Evolutionary conservation across 805 yeast species (phyloP).

Genomic region (Yamadazyma sp.): DNA sequence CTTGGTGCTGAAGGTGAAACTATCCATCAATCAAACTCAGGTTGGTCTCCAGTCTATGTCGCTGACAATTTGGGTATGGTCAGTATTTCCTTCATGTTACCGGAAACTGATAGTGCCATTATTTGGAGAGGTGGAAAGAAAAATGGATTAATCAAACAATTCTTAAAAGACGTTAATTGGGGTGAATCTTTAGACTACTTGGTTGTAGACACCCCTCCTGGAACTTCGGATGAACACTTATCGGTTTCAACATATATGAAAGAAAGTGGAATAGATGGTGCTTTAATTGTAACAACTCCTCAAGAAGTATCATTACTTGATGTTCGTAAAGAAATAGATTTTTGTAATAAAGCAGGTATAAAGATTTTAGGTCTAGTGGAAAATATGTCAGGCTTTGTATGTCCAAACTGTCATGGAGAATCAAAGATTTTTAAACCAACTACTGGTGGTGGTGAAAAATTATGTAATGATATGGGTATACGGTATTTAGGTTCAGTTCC

Average conservation of each 20-base stretch:
- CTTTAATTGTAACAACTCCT: conserved; percentile 91
- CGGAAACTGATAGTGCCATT: conserved; percentile 87
- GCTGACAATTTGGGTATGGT: conserved; percentile 93
- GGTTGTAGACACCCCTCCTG: conserved; percentile 96
- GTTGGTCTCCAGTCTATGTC: conserved; percentile 96
- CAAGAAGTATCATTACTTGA: conserved; percentile 95
- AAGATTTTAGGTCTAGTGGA: conserved; percentile 87
- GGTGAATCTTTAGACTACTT: conserved; percentile 76
- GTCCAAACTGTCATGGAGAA: conserved; percentile 90
- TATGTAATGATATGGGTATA: conserved; percentile 75
- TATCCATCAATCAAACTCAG: conserved; percentile 84
- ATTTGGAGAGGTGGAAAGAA: conserved; percentile 99
- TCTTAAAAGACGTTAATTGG: conserved; percentile 94
- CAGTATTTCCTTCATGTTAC: conserved; percentile 94
- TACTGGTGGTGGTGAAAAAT: conserved; percentile 90
- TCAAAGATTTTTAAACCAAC: conserved; percentile 90
- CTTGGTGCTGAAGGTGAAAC: conserved; percentile 85
- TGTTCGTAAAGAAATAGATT: conserved; percentile 93
- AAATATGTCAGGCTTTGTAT: conserved; percentile 97
- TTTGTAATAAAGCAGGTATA: conserved; percentile 88
- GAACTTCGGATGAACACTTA: conserved; percentile 96
- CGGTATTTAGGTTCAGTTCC: conserved; percentile 92
- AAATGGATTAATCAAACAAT: conserved; percentile 88
- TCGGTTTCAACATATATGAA: conserved; percentile 84
- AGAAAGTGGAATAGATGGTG: conserved; percentile 93